Percentiles rank a stretch among this genome's conserved stretches.
Evolutionary conservation across 305 asterid genomes (phyloP).

Genomic region (Caryopteris hybrid): DNA sequence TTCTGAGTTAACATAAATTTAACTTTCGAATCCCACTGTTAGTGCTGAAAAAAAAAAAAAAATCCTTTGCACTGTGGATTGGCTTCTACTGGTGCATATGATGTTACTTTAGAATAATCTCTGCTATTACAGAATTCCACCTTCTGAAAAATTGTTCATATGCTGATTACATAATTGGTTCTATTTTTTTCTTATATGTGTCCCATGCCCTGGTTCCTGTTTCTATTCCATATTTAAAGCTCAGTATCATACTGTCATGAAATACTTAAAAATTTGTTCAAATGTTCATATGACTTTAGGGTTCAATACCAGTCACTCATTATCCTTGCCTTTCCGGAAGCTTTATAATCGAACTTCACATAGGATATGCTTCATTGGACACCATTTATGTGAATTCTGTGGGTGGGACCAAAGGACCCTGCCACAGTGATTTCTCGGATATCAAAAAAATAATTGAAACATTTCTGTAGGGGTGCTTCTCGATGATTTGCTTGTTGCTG

Average conservation of each 20-base stretch:
- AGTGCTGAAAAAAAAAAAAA: not conserved
- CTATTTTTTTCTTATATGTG: not conserved
- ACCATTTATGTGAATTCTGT: not conserved
- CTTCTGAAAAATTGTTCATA: not conserved
- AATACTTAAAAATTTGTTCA: too few species aligned
- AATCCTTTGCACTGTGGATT: constrained; percentile 1
- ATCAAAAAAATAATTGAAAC: constrained; percentile 18
- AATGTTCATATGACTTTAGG: constrained; percentile 6
- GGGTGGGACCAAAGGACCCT: too few species aligned
- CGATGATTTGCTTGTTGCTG: constrained; percentile 95
- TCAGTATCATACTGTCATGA: too few species aligned
- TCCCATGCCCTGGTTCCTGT: not conserved
- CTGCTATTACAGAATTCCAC: constrained; percentile 8
- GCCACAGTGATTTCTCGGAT: too few species aligned
- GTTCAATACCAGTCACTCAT: not conserved
- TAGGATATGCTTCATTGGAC: not conserved
- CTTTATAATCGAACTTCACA: not conserved
- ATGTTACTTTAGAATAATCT: constrained; percentile 1
- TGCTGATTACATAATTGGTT: not conserved
- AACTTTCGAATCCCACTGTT: not conserved
- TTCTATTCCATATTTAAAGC: not conserved
- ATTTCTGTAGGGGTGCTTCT: constrained; percentile 70
- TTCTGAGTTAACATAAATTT: not conserved
- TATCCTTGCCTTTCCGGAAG: not conserved
- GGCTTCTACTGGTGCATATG: not conserved